Percentiles rank a stretch among this genome's conserved stretches.
phyloP scores from a whole-genome alignment of 345 rosid species.

The Trapa bicornis region DNA sequence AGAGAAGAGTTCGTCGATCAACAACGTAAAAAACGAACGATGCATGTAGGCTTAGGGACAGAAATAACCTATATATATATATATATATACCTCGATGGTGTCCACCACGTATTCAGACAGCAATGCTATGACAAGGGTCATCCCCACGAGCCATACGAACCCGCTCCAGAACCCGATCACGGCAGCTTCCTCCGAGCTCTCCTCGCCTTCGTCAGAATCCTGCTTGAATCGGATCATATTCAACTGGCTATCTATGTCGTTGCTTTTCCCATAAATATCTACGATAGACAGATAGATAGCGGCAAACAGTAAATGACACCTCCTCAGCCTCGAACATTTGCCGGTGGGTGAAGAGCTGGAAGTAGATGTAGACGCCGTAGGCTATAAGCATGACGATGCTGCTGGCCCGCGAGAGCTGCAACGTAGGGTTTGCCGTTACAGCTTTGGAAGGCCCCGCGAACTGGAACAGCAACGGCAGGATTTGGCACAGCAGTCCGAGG shows the following conservation, averaged over 20 bases:
- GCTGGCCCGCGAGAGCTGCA: slow-evolving; percentile 60
- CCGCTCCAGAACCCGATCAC: slow-evolving; percentile 86
- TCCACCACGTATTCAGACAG: slow-evolving; percentile 69
- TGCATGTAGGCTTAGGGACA: too few species aligned
- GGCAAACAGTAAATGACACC: slow-evolving; percentile 10
- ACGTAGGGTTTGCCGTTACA: slow-evolving; percentile 25
- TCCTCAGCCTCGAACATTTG: slow-evolving; percentile 49
- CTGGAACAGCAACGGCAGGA: slow-evolving; percentile 51
- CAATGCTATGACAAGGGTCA: slow-evolving; percentile 62
- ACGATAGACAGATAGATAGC: too few species aligned
- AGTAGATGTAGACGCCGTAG: slow-evolving; percentile 59
- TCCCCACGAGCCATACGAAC: slow-evolving; percentile 65
- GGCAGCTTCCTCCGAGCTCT: slow-evolving; percentile 30
- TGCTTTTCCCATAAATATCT: too few species aligned
- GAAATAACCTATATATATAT: background rate
- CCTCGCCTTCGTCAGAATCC: slow-evolving; percentile 30
- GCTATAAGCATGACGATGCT: slow-evolving; percentile 78
- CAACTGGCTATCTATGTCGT: too few species aligned
- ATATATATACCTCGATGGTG: slow-evolving; percentile 56
- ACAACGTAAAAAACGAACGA: background rate
- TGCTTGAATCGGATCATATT: slow-evolving; percentile 9
- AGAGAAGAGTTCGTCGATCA: too few species aligned
- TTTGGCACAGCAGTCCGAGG: slow-evolving; percentile 61
- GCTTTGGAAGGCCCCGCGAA: slow-evolving; percentile 23
- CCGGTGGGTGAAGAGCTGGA: slow-evolving; percentile 71